phyloP scores from a whole-genome alignment of 164 flowering plant genomes.

The Hamamelis virginiana region DNA sequence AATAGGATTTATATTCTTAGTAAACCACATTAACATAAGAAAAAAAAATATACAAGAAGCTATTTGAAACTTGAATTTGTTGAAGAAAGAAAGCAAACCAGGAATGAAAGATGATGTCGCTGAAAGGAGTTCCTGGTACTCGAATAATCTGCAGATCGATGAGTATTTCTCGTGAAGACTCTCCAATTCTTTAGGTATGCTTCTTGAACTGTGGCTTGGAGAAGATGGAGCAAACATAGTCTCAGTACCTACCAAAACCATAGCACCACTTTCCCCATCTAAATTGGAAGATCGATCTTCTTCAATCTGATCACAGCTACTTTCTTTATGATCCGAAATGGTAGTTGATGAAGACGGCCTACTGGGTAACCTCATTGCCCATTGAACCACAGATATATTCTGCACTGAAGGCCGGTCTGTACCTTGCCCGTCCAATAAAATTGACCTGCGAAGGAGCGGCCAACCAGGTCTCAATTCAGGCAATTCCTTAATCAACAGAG shows the following conservation, averaged over 20 bases:
- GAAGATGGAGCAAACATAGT: slow-evolving; percentile 25
- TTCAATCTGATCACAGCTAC: slow-evolving; percentile 2
- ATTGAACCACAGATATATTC: slow-evolving; percentile 68
- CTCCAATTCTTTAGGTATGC: slow-evolving; percentile 57
- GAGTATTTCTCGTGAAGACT: slow-evolving; percentile 69
- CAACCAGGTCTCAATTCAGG: slow-evolving; percentile 79
- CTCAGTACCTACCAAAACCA: slow-evolving; percentile 48
- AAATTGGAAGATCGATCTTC: slow-evolving; percentile 20
- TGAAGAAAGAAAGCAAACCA: slow-evolving; percentile 44
- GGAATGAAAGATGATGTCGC: slow-evolving; percentile 72
- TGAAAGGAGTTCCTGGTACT: slow-evolving; percentile 56
- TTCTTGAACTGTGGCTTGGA: slow-evolving; percentile 18
- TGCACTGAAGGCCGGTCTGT: slow-evolving; percentile 16
- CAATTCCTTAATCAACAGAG: slow-evolving; percentile 35
- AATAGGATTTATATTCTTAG: neutral
- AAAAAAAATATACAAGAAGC: neutral
- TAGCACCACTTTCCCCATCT: slow-evolving; percentile 57
- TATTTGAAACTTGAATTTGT: neutral
- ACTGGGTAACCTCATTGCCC: slow-evolving; percentile 66
- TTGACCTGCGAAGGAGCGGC: slow-evolving; percentile 68
- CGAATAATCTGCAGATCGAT: slow-evolving; percentile 72
- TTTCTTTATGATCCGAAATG: slow-evolving; percentile 33
- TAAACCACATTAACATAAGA: neutral
- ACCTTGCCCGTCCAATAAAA: slow-evolving; percentile 21
- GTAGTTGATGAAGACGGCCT: slow-evolving; percentile 26